Evolutionary conservation across 768 basidiomycete genomes (phyloP), one percentile per base, ranked within the genome.

Genomic region (Pleurotus citrinopileatus): DNA sequence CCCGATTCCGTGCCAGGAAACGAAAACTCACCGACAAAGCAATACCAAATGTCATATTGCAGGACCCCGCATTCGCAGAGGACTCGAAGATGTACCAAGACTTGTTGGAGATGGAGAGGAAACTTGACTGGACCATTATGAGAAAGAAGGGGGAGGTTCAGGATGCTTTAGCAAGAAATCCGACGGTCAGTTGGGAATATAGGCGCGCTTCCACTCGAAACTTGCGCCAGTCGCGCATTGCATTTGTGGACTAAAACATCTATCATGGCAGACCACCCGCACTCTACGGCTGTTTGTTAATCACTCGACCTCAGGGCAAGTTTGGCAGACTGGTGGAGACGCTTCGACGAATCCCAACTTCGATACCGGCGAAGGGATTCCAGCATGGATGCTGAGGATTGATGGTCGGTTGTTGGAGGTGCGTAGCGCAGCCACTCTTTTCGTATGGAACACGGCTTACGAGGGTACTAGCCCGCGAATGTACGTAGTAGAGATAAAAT

Each of bases 121-220:
- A 88, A 65, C 73, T 98, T 13, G 94, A 98, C 68, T 97, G 95
- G 95, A 95, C 93, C 3, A 88, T 95, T 77, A 85, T 84, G 65
- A 78, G 95, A 65, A 96, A 96, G 70, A 84, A 80, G 60, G 87
- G 87, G 8, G 94, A 98, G 65, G 85, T 98, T 27, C 90, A 94
- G 64, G 94, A 98, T 64, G 84, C 92, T n/a, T 65, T 95, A 42
- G 80, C 80, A 19, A 79, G 87, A 55, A 84, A 81, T 28, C 83
- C 88, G 17, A 82, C 84, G 3, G 94, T 92, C 56, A 53, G 75
- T 60, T 5, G 10, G n/a, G 28, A 36, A n/a, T n/a, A n/a, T n/a
- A n/a, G n/a, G n/a, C n/a, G n/a, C n/a, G n/a, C n/a, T n/a, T n/a
- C n/a, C n/a, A n/a, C n/a, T n/a, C n/a, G n/a, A n/a, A n/a, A n/a